Evolutionary conservation across 75 land plant species (phyloP).

Genomic region (Selaginella moellendorffii): DNA sequence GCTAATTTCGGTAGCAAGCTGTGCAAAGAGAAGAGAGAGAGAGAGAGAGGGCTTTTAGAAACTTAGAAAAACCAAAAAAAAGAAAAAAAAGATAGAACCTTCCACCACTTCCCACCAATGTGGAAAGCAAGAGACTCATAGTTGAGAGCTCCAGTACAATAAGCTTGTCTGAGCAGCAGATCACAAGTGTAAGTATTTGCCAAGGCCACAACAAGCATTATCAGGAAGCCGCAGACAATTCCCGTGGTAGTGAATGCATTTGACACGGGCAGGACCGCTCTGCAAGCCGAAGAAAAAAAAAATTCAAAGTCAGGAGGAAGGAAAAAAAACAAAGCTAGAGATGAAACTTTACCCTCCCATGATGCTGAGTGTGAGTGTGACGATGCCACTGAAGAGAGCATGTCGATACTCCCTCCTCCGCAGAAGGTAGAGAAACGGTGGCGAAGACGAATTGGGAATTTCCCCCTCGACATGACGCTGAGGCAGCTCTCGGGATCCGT

Average conservation of each 20-base stretch:
- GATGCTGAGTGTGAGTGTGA: conserved; percentile 30
- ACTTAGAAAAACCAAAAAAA: no score
- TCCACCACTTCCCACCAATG: conserved; percentile 21
- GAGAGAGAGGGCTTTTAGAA: background rate
- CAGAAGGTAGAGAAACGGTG: no score
- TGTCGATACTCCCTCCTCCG: background rate
- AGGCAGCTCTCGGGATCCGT: no score
- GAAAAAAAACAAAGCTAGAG: no score
- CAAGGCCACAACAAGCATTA: conserved; percentile 22
- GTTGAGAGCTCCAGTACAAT: conserved; percentile 11
- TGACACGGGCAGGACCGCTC: conserved; percentile 28
- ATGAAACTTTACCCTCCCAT: conserved; percentile 24
- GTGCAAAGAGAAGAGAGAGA: background rate
- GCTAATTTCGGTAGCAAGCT: conserved; percentile 21
- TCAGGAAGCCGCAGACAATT: conserved; percentile 20
- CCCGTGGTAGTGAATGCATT: conserved; percentile 28
- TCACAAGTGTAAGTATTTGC: conserved; percentile 31
- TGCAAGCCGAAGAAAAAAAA: no score
- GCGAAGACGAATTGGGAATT: no score
- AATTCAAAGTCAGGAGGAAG: no score
- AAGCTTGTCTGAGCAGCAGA: conserved; percentile 24
- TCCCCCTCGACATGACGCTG: no score
- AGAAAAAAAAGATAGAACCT: conserved; percentile 7
- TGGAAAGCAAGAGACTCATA: conserved; percentile 17
- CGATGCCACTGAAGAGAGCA: conserved; percentile 11